These are phyloP conservation scores for Apiospora kogelbergensis DNA, from an alignment of 2,329 filamentous ascomycete genomes.

Conservation along the genomic window DNA sequence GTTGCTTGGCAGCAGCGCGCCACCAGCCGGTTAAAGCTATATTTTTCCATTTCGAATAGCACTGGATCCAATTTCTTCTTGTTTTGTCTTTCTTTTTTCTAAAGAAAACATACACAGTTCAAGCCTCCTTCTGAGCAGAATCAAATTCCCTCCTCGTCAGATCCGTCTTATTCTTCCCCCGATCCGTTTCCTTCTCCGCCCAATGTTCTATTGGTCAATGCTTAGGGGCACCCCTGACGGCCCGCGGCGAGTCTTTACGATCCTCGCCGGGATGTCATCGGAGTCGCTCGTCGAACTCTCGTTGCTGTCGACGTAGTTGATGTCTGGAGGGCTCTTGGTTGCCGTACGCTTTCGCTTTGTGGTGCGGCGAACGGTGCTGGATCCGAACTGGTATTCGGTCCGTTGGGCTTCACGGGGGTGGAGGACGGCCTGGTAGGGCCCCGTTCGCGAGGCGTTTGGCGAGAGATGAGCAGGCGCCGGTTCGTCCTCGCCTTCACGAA, in stretches of 20 bases:
- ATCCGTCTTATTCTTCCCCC: too few relatives aligned
- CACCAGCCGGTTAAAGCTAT: too few relatives aligned
- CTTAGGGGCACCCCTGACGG: too few relatives aligned
- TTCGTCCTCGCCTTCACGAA: background rate
- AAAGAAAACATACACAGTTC: background rate
- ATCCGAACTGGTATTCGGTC: background rate
- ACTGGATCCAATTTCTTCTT: too few relatives aligned
- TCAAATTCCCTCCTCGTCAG: background rate
- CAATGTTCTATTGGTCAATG: background rate
- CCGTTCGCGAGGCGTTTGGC: too few relatives aligned
- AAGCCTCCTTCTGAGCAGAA: background rate
- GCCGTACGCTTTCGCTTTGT: background rate
- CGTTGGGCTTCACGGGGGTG: background rate
- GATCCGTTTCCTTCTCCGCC: background rate
- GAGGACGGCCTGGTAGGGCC: too few relatives aligned
- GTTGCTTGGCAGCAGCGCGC: too few relatives aligned
- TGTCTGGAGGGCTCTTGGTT: background rate
- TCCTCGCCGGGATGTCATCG: background rate
- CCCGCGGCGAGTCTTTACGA: too few relatives aligned
- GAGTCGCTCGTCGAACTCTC: background rate
- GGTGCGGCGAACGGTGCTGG: background rate
- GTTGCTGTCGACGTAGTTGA: background rate
- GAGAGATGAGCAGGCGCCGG: background rate
- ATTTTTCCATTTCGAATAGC: too few relatives aligned
- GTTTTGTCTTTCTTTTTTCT: background rate